phyloP scores from a whole-genome alignment of 2,329 filamentous ascomycete genomes.

The Botrytis pseudocinerea region DNA sequence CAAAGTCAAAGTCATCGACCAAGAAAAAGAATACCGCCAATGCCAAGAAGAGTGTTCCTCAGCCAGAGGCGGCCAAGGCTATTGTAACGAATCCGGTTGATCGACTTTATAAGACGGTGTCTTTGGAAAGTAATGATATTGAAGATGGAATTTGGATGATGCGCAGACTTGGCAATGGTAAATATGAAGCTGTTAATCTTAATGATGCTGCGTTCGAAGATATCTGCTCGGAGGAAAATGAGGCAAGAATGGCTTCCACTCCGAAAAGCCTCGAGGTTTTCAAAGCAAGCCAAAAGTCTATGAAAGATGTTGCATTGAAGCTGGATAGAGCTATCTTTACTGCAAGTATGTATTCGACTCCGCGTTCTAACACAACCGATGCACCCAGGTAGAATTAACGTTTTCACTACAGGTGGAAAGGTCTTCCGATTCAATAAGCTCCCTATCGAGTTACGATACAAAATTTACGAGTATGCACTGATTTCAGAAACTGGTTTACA shows the following conservation, averaged over 20 bases:
- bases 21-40: conserved; percentile 6
- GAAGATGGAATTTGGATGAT: conserved; percentile 30
- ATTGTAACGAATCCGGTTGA: conserved; percentile 7
- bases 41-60: background rate
- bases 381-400: background rate
- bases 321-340: conserved; percentile 26
- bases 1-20: background rate
- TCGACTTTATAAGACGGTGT: conserved; percentile 27
- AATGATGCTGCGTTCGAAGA: conserved; percentile 16
- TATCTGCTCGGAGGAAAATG: conserved; percentile 29
- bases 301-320: conserved; percentile 25
- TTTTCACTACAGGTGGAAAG: conserved; percentile 15
- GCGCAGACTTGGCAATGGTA: conserved; percentile 26
- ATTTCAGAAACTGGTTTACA: background rate
- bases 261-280: conserved; percentile 20
- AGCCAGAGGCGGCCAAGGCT: background rate
- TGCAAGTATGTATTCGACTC: conserved; percentile 25
- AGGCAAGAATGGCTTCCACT: conserved; percentile 21
- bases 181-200: conserved; percentile 30
- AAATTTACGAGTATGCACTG: conserved; percentile 29
- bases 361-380: background rate
- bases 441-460: conserved; percentile 28
- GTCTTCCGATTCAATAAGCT: conserved; percentile 31
- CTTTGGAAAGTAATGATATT: conserved; percentile 24
- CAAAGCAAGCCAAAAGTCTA: conserved; percentile 22